Evolutionary conservation across 495 filamentous ascomycete species (phyloP).

Genomic region (Aspergillus baeticus): DNA sequence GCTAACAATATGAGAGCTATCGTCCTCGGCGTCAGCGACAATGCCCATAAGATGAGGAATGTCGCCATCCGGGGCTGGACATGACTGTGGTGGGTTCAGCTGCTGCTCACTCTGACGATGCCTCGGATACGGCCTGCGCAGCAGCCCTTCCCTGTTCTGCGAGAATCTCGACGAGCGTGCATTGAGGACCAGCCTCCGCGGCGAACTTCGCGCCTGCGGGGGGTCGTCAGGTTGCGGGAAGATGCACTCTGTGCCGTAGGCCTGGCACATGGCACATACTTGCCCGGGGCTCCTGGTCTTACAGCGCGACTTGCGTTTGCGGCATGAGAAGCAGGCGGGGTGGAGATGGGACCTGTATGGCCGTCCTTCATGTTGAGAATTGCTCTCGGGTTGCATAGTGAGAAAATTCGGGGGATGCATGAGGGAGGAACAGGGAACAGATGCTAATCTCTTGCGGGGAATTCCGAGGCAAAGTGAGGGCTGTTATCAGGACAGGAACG

Average conservation of each 20-base stretch:
- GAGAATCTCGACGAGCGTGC: neutral
- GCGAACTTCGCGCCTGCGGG: slow-evolving; percentile 1
- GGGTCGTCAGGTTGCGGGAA: slow-evolving; percentile 19
- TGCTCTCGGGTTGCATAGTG: slow-evolving; percentile 2
- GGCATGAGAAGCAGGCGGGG: slow-evolving; percentile 27
- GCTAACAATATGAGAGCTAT: slow-evolving; percentile 32
- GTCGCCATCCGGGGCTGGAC: neutral
- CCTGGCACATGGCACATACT: slow-evolving; percentile 26
- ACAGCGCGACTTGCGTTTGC: slow-evolving; percentile 29
- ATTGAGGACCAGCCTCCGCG: slow-evolving; percentile 14
- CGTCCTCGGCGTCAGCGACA: slow-evolving; percentile 20
- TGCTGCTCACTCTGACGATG: neutral
- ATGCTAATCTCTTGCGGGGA: neutral
- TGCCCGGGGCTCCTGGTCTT: slow-evolving; percentile 11
- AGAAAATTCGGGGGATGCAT: neutral
- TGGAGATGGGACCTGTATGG: slow-evolving; percentile 26
- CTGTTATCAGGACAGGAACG: neutral
- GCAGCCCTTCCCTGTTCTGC: neutral
- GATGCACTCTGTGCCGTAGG: slow-evolving; percentile 25
- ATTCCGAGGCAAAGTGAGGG: neutral
- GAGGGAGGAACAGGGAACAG: neutral
- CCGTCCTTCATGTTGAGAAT: slow-evolving; percentile 1
- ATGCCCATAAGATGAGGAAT: slow-evolving; percentile 14
- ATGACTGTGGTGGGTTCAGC: neutral
- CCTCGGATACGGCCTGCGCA: neutral